Percentiles rank a stretch among this genome's conserved stretches.
These are phyloP conservation scores for Casuarina equisetifolia DNA, from an alignment of 306 rosid genomes.

Conservation along the genomic window DNA sequence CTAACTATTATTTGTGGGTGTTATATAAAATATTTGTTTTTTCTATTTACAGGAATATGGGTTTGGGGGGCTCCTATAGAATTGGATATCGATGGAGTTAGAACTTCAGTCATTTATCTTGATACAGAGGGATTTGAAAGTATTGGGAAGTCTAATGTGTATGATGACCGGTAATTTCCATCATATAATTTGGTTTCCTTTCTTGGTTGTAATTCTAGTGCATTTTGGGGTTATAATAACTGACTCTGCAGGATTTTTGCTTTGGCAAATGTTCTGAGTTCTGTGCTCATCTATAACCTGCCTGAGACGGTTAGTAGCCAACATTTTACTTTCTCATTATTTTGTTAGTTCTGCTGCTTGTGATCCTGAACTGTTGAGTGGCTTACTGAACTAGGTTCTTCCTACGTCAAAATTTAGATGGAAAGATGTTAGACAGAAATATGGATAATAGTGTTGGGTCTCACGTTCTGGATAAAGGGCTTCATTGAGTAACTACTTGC, in stretches of 20 bases:
- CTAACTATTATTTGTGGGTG: slow-evolving; percentile 13
- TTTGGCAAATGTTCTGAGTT: slow-evolving; percentile 92
- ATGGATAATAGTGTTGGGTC: not conserved
- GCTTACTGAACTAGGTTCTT: slow-evolving; percentile 4
- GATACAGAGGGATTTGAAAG: slow-evolving; percentile 99
- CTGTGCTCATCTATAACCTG: slow-evolving; percentile 88
- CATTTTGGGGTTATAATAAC: slow-evolving; percentile 22
- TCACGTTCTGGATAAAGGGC: not conserved
- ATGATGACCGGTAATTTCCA: slow-evolving; percentile 87
- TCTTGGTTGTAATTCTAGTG: slow-evolving; percentile 11
- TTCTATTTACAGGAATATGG: slow-evolving; percentile 79
- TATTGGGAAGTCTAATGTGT: slow-evolving; percentile 91
- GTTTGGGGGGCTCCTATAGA: slow-evolving; percentile 94
- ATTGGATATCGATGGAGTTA: slow-evolving; percentile 75
- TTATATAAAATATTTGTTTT: slow-evolving; percentile 9
- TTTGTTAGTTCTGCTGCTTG: slow-evolving; percentile 24
- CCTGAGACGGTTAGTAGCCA: slow-evolving; percentile 82
- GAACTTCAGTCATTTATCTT: slow-evolving; percentile 84
- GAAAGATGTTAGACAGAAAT: not conserved
- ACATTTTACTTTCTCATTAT: slow-evolving; percentile 13
- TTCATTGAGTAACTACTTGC: not conserved
- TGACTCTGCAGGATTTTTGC: slow-evolving; percentile 81
- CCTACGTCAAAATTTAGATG: not conserved
- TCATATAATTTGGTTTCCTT: slow-evolving; percentile 21
- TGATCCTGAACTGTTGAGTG: slow-evolving; percentile 20